A percentile compares a stretch with the other conserved stretches of the same genome.
These are phyloP conservation scores for Leccinum variicolor DNA, from an alignment of 768 basidiomycete genomes.

Conservation along the genomic window DNA sequence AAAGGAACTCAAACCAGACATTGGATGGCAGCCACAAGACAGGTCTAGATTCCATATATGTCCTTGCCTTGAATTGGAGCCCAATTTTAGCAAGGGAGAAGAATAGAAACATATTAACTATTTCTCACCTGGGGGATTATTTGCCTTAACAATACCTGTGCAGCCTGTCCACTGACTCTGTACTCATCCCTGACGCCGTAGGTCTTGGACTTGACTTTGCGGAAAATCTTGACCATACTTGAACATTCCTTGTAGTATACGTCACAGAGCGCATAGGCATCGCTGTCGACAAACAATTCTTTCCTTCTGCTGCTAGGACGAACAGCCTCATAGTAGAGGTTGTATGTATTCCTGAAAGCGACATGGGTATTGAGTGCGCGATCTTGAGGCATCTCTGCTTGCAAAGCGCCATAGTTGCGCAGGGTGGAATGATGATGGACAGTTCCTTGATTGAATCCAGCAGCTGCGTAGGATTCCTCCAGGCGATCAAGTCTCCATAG, in stretches of 20 bases:
- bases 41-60: neutral
- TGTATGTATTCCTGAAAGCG: constrained; percentile 15
- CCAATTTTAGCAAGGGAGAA: no score
- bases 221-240: neutral
- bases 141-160: neutral
- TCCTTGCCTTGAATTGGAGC: neutral
- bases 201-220: neutral
- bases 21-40: constrained; percentile 5
- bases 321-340: constrained; percentile 12
- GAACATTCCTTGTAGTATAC: neutral
- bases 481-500: neutral
- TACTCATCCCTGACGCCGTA: constrained; percentile 4
- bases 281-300: neutral
- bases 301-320: constrained; percentile 3
- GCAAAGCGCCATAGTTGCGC: neutral
- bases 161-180: constrained; percentile 5
- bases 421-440: neutral
- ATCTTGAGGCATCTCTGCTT: constrained; percentile 15
- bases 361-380: constrained; percentile 4
- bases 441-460: neutral
- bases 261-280: constrained; percentile 8
- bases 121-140: neutral
- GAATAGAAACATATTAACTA: no score
- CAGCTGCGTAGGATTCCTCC: neutral
- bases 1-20: neutral